Percentiles rank a stretch among this genome's conserved stretches.
phyloP scores from a whole-genome alignment of 345 rosid species.

The Euphorbia tirucalli region DNA sequence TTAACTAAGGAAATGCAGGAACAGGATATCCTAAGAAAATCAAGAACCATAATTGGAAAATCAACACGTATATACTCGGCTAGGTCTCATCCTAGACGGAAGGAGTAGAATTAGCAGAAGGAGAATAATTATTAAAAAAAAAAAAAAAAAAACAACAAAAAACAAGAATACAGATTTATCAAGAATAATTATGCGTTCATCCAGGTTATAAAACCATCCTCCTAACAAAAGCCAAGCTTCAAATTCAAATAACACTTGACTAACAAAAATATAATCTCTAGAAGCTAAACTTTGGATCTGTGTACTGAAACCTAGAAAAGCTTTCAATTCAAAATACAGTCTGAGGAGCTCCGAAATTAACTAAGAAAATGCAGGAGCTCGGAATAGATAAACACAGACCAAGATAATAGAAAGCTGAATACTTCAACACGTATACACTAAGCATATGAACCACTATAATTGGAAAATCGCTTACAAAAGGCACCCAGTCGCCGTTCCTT shows the following conservation, averaged over 20 bases:
- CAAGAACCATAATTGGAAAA: neutral
- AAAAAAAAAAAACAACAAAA: neutral
- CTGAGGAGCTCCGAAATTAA: neutral
- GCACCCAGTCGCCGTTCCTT: conserved; percentile 72
- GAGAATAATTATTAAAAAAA: no score
- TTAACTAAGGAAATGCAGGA: neutral
- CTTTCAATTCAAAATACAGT: neutral
- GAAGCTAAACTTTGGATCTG: neutral
- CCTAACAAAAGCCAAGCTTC: neutral
- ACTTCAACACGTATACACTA: neutral
- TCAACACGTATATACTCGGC: neutral
- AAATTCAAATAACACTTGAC: neutral
- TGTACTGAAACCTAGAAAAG: neutral
- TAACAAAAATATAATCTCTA: neutral
- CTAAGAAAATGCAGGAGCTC: neutral
- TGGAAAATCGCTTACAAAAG: conserved; percentile 55
- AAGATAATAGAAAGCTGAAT: neutral
- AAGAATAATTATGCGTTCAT: neutral
- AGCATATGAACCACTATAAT: neutral
- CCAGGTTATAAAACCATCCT: neutral
- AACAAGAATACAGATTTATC: neutral
- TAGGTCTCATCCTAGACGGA: no score
- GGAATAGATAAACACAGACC: neutral
- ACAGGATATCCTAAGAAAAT: no score
- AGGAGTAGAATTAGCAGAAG: no score